Conservation (phyloP, 306 rosid genomes). For the Quercus variabilis region DNA sequence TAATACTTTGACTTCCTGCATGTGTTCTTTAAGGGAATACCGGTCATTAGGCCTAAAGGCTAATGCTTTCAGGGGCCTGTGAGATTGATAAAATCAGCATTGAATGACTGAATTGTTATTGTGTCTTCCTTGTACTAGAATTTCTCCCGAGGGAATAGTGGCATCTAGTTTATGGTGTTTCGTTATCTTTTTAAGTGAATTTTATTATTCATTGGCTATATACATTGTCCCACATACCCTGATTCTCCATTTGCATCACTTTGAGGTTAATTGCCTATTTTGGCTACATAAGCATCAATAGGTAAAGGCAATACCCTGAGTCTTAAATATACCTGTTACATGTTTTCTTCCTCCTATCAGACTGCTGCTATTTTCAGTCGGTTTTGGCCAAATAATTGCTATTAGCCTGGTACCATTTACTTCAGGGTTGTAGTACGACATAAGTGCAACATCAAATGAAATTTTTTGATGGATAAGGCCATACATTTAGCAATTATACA, state of each 20-base stretch:
- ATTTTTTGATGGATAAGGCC: no score
- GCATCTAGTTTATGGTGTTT: background rate
- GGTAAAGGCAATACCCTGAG: background rate
- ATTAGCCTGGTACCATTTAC: no score
- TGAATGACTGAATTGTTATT: background rate
- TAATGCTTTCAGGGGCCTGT: no score
- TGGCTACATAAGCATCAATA: background rate
- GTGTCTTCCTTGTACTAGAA: background rate
- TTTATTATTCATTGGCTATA: background rate
- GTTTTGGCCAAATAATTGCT: no score
- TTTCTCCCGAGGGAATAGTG: background rate
- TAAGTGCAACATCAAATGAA: no score
- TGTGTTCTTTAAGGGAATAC: background rate
- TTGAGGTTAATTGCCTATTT: background rate
- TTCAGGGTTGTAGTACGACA: no score
- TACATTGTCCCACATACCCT: background rate
- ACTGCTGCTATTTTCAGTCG: no score
- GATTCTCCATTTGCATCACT: background rate
- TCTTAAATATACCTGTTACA: background rate
- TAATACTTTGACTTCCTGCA: no score
- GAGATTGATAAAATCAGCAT: background rate
- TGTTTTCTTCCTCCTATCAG: background rate
- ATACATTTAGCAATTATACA: no score
- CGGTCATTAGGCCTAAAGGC: background rate
- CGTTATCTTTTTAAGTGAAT: background rate